Base-by-base conservation (phyloP, 495 filamentous ascomycete species). In the Barbatosphaeria neglecta region DNA sequence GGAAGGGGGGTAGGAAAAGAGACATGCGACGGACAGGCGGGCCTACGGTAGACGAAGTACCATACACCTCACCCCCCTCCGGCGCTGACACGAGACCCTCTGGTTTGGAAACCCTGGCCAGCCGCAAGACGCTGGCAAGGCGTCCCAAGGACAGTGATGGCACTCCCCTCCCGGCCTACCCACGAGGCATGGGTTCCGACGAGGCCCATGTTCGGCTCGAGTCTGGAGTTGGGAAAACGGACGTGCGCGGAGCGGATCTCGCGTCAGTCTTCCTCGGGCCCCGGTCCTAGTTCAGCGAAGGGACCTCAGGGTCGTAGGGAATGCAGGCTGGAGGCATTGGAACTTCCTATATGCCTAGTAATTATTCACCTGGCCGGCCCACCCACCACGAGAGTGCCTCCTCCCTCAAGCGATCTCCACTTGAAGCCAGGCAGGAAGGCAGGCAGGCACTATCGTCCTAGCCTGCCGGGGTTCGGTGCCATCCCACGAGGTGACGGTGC, bases 191-290 rank as follows among this genome's bases (percentile, higher is more conserved):
- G 24, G 41, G 47, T 48, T 47, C 50, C 49, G 37, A 51, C 46
- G 20, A 31, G 46, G 41, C 46, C 45, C 47, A 41, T 54, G 51
- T 50, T 43, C 41, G 35, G 43, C 22, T 49, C 42, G 35, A 46
- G 45, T 52, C 50, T 55, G 52, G 49, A 58, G 52, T 50, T 58
- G 43, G 52, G 49, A 45, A 24, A 41, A 45, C 27, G 59, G 54
- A 57, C 61, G 59, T 62, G 61, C 59, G 84, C 77, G 80, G 25
- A 79, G 86, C 13, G 82, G 86, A 61, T 83, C 82, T 47, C 62
- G 64, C 43, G 68, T 61, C 56, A 59, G 61, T 61, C 50, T 45
- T 52, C 47, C 49, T 55, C 47, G 45, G 22, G 35, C 49, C 54
- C 52, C 39, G 49, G 55, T 46, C 45, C 37, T 15, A 47, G 44